Evolutionary conservation across 208 protist genomes (phyloP), one percentile per base, ranked within the genome.

Genomic region (Kentomonas sorsogonicus): DNA sequence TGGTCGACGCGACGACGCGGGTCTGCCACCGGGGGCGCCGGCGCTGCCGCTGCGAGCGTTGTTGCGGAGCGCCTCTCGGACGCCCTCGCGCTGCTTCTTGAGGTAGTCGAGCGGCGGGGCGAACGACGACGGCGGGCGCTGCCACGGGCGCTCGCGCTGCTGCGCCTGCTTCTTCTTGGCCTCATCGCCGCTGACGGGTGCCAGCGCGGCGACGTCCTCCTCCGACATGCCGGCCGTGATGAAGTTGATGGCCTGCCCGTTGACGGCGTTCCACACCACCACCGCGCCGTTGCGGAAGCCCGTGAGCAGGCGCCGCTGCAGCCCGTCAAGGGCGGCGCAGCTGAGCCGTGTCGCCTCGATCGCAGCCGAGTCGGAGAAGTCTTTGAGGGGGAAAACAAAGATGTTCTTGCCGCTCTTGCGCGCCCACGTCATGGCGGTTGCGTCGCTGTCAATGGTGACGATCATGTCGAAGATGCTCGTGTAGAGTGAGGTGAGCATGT

Each of bases 241-340:
- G 23, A 88, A 67, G 53, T 74, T 78, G 43, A 79, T 75, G 9
- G 80, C 75, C 60, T 90, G 86, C 13, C 86, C 86, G 64, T 93
- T 93, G 36, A 90, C 61, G 4, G 83, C 58, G 50, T 89, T 90
- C 86, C 86, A 93, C 34, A 88, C 83, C 22, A 83, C 86, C 57
- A 88, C 75, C 16, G 72, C 63, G 7, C 86, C 86, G 54, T 79
- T 78, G 18, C 78, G 51, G 72, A 89, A 93, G 15, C 86, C 86
- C 13, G 86, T 90, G 7, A 93, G 53, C 20, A 93, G 58, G 16
- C 83, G 80, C 20, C 80, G 73, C 50, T 86, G 77, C 33, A 83
- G 47, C 25, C 59, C 73, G 44, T 90, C 86, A 40, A 93, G 56
- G 4, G 69, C 38, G 36, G 66, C 74, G 26, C 62, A 57, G 3